Conservation (phyloP, 352 stramenopile species). For the Phytopythium helicoides region DNA sequence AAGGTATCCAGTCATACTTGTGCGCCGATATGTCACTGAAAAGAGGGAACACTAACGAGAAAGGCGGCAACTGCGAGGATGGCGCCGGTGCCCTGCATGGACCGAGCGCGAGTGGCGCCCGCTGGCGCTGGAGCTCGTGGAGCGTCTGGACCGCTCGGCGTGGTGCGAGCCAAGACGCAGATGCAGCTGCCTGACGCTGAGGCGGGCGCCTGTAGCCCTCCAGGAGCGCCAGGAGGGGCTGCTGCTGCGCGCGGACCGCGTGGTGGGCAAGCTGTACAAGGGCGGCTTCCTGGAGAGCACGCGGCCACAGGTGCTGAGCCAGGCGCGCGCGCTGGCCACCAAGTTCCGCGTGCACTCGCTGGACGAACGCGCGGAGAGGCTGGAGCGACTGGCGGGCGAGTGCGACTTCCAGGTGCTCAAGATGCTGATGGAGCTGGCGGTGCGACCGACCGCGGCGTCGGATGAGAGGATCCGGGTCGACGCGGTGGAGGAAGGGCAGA, state of each 20-base stretch:
- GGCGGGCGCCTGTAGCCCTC: conserved; percentile 2
- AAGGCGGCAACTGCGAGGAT: no score
- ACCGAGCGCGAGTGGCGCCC: conserved; percentile 57
- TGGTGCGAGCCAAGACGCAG: neutral
- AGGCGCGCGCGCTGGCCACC: conserved; percentile 33
- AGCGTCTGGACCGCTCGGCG: no score
- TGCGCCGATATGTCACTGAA: neutral
- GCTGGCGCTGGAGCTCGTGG: conserved; percentile 48
- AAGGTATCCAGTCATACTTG: neutral
- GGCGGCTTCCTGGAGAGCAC: conserved; percentile 49
- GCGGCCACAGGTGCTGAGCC: conserved; percentile 40
- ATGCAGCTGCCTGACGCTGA: conserved; percentile 1
- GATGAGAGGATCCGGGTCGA: conserved; percentile 37
- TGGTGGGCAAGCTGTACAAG: conserved; percentile 46
- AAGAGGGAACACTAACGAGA: no score
- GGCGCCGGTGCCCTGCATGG: conserved; percentile 42
- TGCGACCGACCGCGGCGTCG: conserved; percentile 34
- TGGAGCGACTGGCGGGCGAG: conserved; percentile 25
- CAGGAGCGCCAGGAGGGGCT: conserved; percentile 16
- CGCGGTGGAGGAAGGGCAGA: neutral
- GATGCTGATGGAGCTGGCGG: conserved; percentile 58
- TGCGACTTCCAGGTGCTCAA: conserved; percentile 55
- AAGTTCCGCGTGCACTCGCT: conserved; percentile 64
- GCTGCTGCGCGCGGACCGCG: conserved; percentile 40
- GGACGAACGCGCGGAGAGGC: conserved; percentile 29